Evolutionary conservation across 2,329 filamentous ascomycete species (phyloP), one percentile per base, ranked within the genome.

Genomic region (Sordariomycetes sp.): DNA sequence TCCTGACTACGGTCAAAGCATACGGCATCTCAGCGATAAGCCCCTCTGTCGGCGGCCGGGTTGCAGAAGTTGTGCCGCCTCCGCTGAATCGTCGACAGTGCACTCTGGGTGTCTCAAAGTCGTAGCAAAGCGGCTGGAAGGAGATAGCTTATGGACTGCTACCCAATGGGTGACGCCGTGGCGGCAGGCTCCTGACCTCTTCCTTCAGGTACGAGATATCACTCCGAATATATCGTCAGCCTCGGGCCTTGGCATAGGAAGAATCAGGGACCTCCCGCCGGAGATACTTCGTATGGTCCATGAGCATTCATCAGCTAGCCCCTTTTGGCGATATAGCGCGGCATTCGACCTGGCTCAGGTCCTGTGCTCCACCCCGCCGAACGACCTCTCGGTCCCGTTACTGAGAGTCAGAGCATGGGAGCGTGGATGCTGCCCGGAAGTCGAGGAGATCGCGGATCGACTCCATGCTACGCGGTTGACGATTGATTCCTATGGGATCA

Each of bases 401-500:
- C 16, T 22, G 20, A 32, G 8, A 4, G 51, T 62, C 6, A 55
- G 50, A 16, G 48, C 59, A 6, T 62, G 61, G 60, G 58, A 57
- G 24, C 61, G 60, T 52, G 53, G 58, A 35, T 22, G 46, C 22
- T 59, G 48, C 18, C 58, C 54, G 11, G 2, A 20, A 34, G 61
- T 40, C 16, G 51, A 37, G 52, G 53, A 60, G 43, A 56, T 5
- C 14, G 18, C 28, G 4, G 40, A 59, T 43, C 6, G 43, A 12
- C 58, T 59, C 18, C 59, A 55, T 32, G 35, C 61, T 18, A 28
- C 60, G 25, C 60, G 59, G 48, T 58, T 62, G 24, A 62, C 61
- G 20, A 62, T 62, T 58, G 61, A 61, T 35, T 58, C 59, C 12
- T 34, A 56, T 52, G 61, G 60, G 48, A 62, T 62, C 16, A 54